Conservation (phyloP, 176 grass and related monocot species). For the Canna indica region DNA sequence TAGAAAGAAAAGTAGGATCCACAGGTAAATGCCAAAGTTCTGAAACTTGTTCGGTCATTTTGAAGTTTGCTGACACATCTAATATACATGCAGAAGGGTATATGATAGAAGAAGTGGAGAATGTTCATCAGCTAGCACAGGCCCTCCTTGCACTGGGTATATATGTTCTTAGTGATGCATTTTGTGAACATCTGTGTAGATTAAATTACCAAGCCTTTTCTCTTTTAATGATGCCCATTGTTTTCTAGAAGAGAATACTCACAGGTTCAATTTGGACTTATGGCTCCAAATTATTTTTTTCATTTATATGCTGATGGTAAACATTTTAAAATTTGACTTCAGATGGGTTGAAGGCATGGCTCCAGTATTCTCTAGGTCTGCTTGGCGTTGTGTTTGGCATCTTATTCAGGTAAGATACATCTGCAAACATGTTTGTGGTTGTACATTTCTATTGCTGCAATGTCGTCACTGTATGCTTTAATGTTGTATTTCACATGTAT, state of each 20-base stretch:
- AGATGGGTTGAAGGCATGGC: conserved; percentile 95
- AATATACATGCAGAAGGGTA: conserved; percentile 45
- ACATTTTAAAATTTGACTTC: conserved; percentile 1
- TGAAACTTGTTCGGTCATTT: conserved; percentile 14
- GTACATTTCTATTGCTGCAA: background rate
- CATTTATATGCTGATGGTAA: background rate
- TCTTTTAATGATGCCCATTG: background rate
- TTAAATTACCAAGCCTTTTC: background rate
- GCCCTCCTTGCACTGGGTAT: conserved; percentile 83
- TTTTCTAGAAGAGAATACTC: conserved; percentile 4
- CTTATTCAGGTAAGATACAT: conserved; percentile 65
- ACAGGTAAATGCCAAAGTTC: conserved; percentile 49
- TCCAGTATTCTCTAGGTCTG: conserved; percentile 75
- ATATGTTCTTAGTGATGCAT: conserved; percentile 10
- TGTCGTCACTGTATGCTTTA: no score
- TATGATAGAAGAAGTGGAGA: conserved; percentile 39
- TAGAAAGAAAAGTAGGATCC: conserved; percentile 37
- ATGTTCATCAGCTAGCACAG: conserved; percentile 47
- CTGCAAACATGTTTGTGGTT: background rate
- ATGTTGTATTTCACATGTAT: background rate
- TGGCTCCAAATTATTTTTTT: background rate
- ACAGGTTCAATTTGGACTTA: background rate
- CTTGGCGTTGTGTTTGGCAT: conserved; percentile 92
- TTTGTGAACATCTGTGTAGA: background rate
- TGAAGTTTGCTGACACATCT: background rate